These are phyloP conservation scores for Mycosphaerella arachidis DNA, from an alignment of 2,329 filamentous ascomycete species.

Conservation along the genomic window DNA sequence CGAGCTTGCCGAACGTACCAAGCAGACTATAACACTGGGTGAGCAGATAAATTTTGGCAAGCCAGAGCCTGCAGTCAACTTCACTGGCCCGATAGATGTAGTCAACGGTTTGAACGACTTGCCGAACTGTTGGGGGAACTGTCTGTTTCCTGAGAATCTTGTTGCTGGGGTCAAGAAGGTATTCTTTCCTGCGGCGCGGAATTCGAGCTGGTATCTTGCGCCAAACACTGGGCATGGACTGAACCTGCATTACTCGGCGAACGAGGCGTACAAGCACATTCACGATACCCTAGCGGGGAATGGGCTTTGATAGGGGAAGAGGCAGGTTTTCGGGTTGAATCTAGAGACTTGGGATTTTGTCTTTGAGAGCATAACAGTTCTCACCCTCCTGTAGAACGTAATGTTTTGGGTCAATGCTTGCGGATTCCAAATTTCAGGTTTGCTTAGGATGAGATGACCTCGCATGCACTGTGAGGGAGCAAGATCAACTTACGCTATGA, in stretches of 20 bases:
- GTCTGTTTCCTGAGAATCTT: slow-evolving; percentile 19
- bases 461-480: no score
- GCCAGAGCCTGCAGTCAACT: slow-evolving; percentile 14
- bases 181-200: slow-evolving; percentile 17
- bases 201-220: slow-evolving; percentile 16
- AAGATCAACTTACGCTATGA: no score
- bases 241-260: slow-evolving; percentile 27
- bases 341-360: no score
- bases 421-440: no score
- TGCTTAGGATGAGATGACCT: no score
- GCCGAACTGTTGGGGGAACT: slow-evolving; percentile 28
- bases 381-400: no score
- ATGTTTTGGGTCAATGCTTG: no score
- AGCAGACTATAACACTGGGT: slow-evolving; percentile 24
- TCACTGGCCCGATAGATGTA: slow-evolving; percentile 23
- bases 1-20: slow-evolving; percentile 20
- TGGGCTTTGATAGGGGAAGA: no score
- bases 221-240: slow-evolving; percentile 27
- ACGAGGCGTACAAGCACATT: not conserved
- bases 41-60: slow-evolving; percentile 23
- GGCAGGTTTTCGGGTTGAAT: no score
- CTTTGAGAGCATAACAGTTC: no score
- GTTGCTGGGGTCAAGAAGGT: slow-evolving; percentile 11
- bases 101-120: slow-evolving; percentile 26
- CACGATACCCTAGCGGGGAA: not conserved